Conservation (phyloP, 305 asterid genomes). For the Solanum chacoense region DNA sequence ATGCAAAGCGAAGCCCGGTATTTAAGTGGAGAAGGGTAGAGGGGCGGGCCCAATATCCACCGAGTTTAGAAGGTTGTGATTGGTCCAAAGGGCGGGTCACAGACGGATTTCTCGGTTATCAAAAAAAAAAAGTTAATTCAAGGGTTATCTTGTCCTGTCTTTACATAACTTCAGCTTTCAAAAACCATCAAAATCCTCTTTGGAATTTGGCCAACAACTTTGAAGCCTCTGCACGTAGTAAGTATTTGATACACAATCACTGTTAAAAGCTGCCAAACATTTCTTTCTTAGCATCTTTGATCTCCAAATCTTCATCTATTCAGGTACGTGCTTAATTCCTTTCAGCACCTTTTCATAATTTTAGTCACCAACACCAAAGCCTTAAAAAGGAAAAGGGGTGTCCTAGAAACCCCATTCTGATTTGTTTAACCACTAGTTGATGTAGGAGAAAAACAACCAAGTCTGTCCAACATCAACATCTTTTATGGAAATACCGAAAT, state of each 20-base stretch:
- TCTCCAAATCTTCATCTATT: neutral
- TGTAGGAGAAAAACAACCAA: neutral
- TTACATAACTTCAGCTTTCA: neutral
- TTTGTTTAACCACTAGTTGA: neutral
- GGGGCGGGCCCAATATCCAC: too few species aligned
- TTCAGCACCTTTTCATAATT: neutral
- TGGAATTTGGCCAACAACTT: neutral
- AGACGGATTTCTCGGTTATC: too few species aligned
- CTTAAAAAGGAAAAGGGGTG: neutral
- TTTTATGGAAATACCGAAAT: neutral
- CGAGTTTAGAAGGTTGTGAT: too few species aligned
- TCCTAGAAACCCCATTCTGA: neutral
- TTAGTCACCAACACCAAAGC: neutral
- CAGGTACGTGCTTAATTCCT: neutral
- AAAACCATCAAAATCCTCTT: neutral
- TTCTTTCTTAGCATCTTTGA: neutral
- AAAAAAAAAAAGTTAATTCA: neutral
- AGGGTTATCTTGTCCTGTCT: neutral
- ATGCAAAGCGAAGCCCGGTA: too few species aligned
- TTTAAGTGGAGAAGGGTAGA: too few species aligned
- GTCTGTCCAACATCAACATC: neutral
- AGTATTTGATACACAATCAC: neutral
- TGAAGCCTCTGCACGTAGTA: neutral
- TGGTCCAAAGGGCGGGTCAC: too few species aligned
- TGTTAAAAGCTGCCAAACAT: neutral